Base-by-base conservation (phyloP, 192 early-diverging fungal species). In the Entomortierella chlamydospora region DNA sequence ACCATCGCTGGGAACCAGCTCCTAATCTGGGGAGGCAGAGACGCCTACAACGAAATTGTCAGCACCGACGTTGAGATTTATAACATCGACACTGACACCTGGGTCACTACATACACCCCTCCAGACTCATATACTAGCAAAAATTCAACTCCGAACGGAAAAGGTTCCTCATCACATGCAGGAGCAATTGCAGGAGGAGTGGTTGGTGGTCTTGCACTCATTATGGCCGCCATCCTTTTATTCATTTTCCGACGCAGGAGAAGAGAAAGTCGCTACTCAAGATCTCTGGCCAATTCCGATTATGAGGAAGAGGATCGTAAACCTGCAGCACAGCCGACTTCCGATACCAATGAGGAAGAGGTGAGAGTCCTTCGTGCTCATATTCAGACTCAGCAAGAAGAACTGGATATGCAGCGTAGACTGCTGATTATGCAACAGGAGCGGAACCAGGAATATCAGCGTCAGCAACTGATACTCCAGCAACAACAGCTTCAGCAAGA, bases 131-230 rank as follows among this genome's bases (percentile, higher is more conserved):
- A 0, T 25, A 33, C 1, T 53, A 13, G 1, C 17, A 50, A 2
- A 31, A 47, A 2, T 28, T 37, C 66, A 25, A 18, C 9, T 23
- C 37, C 22, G 9, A 33, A 29, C 6, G 22, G 18, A 2, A 28
- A 1, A 15, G 29, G 54, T 0, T 34, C 66, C 13, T 49, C 54
- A 1, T 52, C 63, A 23, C 23, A 61, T 39, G 42, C 52, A 29
- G 72, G 64, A 37, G 57, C 68, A n/a, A 79, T 79, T 54, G 43
- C 31, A n/a, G 76, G 76, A 11, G 76, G 63, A n/a, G 57, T 61
- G 1, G 57, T 70, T 11, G 76, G 76, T 2, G 67, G 68, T 15
- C 0, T 79, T 18, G 76, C 63, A 12, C 17, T 70, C 15, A 41
- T 79, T 17, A 22, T 50, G 6, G 58, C 34, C 13, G 25, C 45